Evolutionary conservation across 306 rosid genomes (phyloP).

Genomic region (Prunus campanulata): DNA sequence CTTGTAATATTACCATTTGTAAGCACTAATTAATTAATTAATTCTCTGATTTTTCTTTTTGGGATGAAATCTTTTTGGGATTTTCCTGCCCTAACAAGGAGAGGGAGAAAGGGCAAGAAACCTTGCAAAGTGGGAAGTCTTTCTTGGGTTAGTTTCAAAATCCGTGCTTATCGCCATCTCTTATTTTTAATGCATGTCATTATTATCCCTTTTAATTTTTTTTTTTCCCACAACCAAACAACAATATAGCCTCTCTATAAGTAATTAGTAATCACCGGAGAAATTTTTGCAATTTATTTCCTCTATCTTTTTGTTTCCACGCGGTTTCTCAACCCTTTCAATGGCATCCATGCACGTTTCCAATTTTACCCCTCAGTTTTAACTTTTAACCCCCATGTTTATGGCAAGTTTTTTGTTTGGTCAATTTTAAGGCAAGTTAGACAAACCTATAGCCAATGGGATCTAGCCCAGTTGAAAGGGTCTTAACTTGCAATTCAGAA

Average conservation of each 20-base stretch:
- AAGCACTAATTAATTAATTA: neutral
- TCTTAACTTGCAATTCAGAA: no score
- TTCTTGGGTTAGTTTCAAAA: conserved; percentile 6
- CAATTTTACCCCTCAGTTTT: neutral
- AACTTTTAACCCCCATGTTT: neutral
- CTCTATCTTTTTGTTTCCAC: neutral
- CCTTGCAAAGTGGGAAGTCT: conserved; percentile 11
- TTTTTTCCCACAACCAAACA: neutral
- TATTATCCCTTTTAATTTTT: neutral
- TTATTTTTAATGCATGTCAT: conserved; percentile 1
- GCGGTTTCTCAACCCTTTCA: conserved; percentile 1
- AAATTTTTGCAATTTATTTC: neutral
- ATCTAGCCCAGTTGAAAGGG: no score
- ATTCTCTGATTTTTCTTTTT: neutral
- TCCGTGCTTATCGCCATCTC: conserved; percentile 4
- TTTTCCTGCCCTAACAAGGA: neutral
- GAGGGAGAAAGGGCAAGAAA: neutral
- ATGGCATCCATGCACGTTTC: neutral
- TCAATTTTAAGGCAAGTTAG: no score
- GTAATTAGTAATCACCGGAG: neutral
- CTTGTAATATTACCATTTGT: neutral
- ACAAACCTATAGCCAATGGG: no score
- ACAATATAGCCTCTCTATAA: neutral
- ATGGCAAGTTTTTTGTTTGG: neutral
- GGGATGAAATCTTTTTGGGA: conserved; percentile 9